phyloP scores from a whole-genome alignment of 208 protist genomes.

The Trypanosoma lewisi region DNA sequence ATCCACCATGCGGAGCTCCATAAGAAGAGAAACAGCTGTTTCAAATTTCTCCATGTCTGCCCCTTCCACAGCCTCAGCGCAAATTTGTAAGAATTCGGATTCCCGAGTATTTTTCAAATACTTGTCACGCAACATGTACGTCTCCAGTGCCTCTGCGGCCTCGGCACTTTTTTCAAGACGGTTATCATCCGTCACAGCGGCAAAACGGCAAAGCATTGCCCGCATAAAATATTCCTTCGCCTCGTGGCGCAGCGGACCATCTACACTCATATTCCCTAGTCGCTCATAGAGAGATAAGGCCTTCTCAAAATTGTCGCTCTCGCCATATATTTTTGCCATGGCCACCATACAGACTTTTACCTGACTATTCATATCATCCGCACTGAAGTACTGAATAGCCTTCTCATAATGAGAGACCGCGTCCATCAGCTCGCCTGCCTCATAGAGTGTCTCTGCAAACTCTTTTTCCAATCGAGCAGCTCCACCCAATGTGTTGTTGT shows the following conservation, averaged over 20 bases:
- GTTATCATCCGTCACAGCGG: slow-evolving; percentile 74
- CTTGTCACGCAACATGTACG: slow-evolving; percentile 60
- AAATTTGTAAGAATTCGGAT: slow-evolving; percentile 62
- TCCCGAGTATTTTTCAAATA: slow-evolving; percentile 84
- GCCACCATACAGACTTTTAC: slow-evolving; percentile 78
- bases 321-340: slow-evolving; percentile 76
- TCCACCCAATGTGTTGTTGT: slow-evolving; percentile 61
- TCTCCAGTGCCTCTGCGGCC: slow-evolving; percentile 61
- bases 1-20: slow-evolving; percentile 74
- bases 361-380: slow-evolving; percentile 74
- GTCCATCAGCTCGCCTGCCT: slow-evolving; percentile 52
- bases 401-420: slow-evolving; percentile 75
- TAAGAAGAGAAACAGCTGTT: slow-evolving; percentile 62
- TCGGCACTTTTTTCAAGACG: slow-evolving; percentile 64
- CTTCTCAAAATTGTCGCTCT: slow-evolving; percentile 77
- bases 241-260: slow-evolving; percentile 74
- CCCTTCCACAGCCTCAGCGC: slow-evolving; percentile 67
- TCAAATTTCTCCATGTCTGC: slow-evolving; percentile 81
- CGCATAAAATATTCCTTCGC: slow-evolving; percentile 87
- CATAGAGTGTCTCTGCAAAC: slow-evolving; percentile 61
- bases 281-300: slow-evolving; percentile 82
- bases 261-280: slow-evolving; percentile 29
- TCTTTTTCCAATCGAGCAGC: slow-evolving; percentile 73
- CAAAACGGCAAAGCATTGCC: slow-evolving; percentile 80
- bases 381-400: slow-evolving; percentile 79